Percentiles rank a stretch among this genome's conserved stretches.
These are phyloP conservation scores for Psidium guajava DNA, from an alignment of 345 rosid species.

Conservation along the genomic window DNA sequence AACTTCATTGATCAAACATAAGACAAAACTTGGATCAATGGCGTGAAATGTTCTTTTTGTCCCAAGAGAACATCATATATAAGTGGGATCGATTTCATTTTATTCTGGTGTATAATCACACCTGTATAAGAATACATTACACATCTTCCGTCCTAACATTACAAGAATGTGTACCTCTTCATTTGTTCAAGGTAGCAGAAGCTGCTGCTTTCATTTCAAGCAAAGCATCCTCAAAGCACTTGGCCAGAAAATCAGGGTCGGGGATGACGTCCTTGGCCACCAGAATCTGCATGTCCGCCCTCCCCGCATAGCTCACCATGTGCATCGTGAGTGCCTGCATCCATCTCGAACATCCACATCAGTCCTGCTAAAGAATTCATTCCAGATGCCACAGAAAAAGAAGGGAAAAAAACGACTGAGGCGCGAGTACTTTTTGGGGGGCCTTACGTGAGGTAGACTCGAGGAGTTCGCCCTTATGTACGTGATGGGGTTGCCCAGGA, in stretches of 20 bases:
- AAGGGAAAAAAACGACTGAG: neutral
- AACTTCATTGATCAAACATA: neutral
- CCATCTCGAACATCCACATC: neutral
- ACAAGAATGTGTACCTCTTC: neutral
- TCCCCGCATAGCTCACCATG: conserved; percentile 58
- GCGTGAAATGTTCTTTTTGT: neutral
- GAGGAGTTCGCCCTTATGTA: conserved; percentile 25
- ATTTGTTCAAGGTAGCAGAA: neutral
- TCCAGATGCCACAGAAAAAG: neutral
- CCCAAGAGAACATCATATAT: neutral
- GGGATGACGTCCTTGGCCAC: conserved; percentile 60
- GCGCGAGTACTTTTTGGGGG: neutral
- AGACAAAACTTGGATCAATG: neutral
- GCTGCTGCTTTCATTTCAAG: conserved; percentile 46
- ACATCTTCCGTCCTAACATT: neutral
- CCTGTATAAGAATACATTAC: neutral
- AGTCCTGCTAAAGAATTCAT: neutral
- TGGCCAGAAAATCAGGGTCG: conserved; percentile 55
- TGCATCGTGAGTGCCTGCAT: conserved; percentile 30
- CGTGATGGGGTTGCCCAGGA: conserved; percentile 30
- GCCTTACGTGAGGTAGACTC: conserved; percentile 35
- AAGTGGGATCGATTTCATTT: neutral
- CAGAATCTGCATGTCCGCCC: conserved; percentile 52
- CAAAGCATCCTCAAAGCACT: conserved; percentile 46
- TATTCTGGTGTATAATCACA: neutral